Conservation (phyloP, 2,329 filamentous ascomycete genomes). For the Monosporascus sp. region DNA sequence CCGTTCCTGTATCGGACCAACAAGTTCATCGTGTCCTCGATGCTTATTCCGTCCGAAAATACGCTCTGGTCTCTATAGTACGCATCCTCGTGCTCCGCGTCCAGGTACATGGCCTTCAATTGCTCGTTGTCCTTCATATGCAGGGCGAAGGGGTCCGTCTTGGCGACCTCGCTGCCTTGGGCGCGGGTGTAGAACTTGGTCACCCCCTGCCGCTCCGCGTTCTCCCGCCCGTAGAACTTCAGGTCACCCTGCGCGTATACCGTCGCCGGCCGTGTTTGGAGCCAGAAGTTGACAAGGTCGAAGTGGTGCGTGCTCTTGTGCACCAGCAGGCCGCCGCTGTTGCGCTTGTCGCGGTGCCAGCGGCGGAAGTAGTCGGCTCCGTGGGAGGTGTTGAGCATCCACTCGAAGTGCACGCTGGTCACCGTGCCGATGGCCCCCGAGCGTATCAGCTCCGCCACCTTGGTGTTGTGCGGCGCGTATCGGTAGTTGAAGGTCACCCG, state of each 20-base stretch:
- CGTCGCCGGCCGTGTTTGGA: constrained; percentile 47
- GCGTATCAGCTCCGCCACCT: constrained; percentile 47
- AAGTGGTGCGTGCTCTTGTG: constrained; percentile 62
- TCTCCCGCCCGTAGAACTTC: constrained; percentile 56
- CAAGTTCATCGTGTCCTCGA: constrained; percentile 60
- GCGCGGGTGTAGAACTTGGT: constrained; percentile 46
- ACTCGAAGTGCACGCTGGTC: constrained; percentile 57
- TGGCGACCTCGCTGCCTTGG: constrained; percentile 45
- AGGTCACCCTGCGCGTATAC: constrained; percentile 56
- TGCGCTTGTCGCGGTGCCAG: constrained; percentile 57
- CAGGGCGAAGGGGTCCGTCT: constrained; percentile 53
- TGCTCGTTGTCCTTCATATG: constrained; percentile 47
- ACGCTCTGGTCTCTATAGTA: constrained; percentile 59
- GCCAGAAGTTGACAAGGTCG: constrained; percentile 60
- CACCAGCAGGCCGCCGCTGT: constrained; percentile 54
- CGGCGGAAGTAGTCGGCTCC: constrained; percentile 59
- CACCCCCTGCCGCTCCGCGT: constrained; percentile 51
- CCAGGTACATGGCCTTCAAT: constrained; percentile 54
- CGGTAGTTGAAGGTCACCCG: constrained; percentile 61
- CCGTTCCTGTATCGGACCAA: constrained; percentile 53
- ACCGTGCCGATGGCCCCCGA: constrained; percentile 52
- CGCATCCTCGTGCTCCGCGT: constrained; percentile 58
- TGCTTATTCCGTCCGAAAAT: constrained; percentile 58
- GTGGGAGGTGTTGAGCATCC: constrained; percentile 58
- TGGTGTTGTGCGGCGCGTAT: constrained; percentile 61